Conservation (phyloP, 2,329 filamentous ascomycete genomes). For the Reticulascus tulasneorum region DNA sequence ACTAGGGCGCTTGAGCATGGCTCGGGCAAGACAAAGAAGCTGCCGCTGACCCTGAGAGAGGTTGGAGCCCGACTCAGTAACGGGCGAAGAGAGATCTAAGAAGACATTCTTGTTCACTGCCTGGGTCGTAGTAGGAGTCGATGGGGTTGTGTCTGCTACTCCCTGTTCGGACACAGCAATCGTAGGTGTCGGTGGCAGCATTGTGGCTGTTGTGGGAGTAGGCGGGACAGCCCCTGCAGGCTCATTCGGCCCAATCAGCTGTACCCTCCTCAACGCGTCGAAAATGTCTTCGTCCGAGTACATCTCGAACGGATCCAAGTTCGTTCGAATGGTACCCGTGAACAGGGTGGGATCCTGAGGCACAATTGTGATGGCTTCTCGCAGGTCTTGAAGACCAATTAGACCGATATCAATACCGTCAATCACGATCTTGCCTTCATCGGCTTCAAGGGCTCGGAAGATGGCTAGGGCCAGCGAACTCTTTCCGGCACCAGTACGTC, state of each 20-base stretch:
- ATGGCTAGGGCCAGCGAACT: conserved; percentile 89
- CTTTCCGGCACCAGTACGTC: conserved; percentile 92
- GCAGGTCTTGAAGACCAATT: conserved; percentile 90
- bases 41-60: conserved; percentile 95
- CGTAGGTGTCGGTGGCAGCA: conserved; percentile 12
- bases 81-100: conserved; percentile 74
- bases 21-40: conserved; percentile 86
- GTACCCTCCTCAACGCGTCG: conserved; percentile 78
- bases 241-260: conserved; percentile 69
- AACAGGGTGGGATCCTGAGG: conserved; percentile 96
- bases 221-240: conserved; percentile 13
- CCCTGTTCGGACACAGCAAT: conserved; percentile 5
- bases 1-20: conserved; percentile 84
- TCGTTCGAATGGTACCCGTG: conserved; percentile 84
- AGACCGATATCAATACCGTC: conserved; percentile 85
- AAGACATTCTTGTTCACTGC: conserved; percentile 91
- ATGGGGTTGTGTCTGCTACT: conserved; percentile 8
- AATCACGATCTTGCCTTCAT: conserved; percentile 82
- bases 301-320: conserved; percentile 85
- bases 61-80: conserved; percentile 89
- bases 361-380: conserved; percentile 93
- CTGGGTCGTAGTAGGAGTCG: conserved; percentile 18
- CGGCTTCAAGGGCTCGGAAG: conserved; percentile 90
- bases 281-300: conserved; percentile 93
- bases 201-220: conserved; percentile 18